Percentiles rank a stretch among this genome's conserved stretches.
phyloP scores from a whole-genome alignment of 2,329 filamentous ascomycete genomes.

The Alternaria brassicicola region DNA sequence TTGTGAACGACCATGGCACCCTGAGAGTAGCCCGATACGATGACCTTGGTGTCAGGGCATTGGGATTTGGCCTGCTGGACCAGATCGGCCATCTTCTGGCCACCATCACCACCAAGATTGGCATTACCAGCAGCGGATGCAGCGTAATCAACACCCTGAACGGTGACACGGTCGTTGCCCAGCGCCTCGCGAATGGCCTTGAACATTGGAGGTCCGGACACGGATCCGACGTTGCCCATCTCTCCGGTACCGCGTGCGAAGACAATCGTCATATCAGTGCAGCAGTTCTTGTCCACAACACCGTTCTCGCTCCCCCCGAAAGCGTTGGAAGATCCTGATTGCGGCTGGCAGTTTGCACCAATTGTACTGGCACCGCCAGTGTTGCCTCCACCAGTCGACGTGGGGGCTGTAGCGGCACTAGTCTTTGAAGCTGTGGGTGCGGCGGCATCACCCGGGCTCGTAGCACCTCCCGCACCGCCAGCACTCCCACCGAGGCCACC shows the following conservation, averaged over 20 bases:
- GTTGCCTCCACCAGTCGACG: neutral
- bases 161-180: constrained; percentile 33
- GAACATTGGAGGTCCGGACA: constrained; percentile 50
- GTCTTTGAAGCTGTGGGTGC: neutral
- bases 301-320: constrained; percentile 47
- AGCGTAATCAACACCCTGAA: constrained; percentile 44
- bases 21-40: constrained; percentile 44
- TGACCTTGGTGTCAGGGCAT: constrained; percentile 41
- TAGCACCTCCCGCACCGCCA: neutral
- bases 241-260: constrained; percentile 54
- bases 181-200: constrained; percentile 35
- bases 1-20: constrained; percentile 45
- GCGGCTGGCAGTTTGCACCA: constrained; percentile 32
- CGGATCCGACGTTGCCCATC: constrained; percentile 51
- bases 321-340: constrained; percentile 24
- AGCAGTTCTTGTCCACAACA: constrained; percentile 48
- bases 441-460: neutral
- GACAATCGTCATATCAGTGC: constrained; percentile 52
- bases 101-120: constrained; percentile 34
- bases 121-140: constrained; percentile 35
- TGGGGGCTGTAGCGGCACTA: neutral
- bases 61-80: constrained; percentile 34
- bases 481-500: neutral
- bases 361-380: constrained; percentile 16
- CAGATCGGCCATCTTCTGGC: constrained; percentile 32